A percentile compares a stretch with the other conserved stretches of the same genome.
These are phyloP conservation scores for Fusarium nematophilum DNA, from an alignment of 2,329 filamentous ascomycete species.

Conservation along the genomic window DNA sequence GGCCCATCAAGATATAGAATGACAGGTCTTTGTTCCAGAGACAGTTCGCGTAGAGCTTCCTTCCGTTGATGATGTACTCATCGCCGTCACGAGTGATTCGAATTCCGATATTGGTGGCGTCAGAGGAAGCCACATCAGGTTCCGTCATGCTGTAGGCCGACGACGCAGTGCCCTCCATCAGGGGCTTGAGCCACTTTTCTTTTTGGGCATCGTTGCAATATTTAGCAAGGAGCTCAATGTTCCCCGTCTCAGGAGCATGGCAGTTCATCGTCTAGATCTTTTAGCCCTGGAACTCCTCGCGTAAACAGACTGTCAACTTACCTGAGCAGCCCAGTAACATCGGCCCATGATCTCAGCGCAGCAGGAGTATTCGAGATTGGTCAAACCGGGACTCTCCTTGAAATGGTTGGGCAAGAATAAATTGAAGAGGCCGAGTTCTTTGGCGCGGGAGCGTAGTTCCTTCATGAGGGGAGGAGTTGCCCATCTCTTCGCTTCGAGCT, in stretches of 20 bases:
- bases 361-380: slow-evolving; percentile 90
- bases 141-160: slow-evolving; percentile 13
- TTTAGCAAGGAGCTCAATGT: slow-evolving; percentile 90
- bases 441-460: slow-evolving; percentile 59
- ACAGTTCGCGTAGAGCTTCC: slow-evolving; percentile 97
- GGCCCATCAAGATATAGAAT: slow-evolving; percentile 93
- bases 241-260: slow-evolving; percentile 86
- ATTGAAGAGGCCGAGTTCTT: slow-evolving; percentile 87
- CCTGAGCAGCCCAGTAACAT: slow-evolving; percentile 70
- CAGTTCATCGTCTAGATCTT: slow-evolving; percentile 84
- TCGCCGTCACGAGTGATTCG: slow-evolving; percentile 52
- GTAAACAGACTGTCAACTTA: background rate
- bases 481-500: slow-evolving; percentile 81
- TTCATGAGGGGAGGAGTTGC: slow-evolving; percentile 74
- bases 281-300: background rate
- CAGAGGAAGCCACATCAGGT: slow-evolving; percentile 8
- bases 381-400: slow-evolving; percentile 90
- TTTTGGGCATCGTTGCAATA: slow-evolving; percentile 86
- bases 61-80: slow-evolving; percentile 85
- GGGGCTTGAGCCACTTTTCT: slow-evolving; percentile 72
- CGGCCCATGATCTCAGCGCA: slow-evolving; percentile 93
- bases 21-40: slow-evolving; percentile 88
- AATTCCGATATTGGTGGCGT: slow-evolving; percentile 8
- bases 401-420: slow-evolving; percentile 94
- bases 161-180: background rate